Conservation (phyloP, 805 yeast species). For the Metschnikowia gruessii region DNA sequence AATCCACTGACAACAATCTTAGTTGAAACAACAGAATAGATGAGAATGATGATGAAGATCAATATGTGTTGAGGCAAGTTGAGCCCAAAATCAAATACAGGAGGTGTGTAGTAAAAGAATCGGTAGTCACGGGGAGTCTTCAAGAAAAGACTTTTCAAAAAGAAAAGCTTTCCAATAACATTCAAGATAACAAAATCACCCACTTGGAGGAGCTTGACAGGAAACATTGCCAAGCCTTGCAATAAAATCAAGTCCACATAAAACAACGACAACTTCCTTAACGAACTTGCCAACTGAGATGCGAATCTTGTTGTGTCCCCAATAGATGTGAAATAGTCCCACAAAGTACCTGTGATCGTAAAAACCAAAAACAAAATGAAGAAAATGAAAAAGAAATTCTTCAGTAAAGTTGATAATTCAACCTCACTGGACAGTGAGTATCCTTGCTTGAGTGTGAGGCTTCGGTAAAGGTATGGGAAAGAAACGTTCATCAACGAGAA, state of each 20-base stretch:
- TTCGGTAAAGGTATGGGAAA: slow-evolving; percentile 55
- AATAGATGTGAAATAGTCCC: slow-evolving; percentile 56
- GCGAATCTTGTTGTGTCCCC: slow-evolving; percentile 61
- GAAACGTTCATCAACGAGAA: slow-evolving; percentile 52
- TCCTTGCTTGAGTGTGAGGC: slow-evolving; percentile 50
- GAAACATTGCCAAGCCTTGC: slow-evolving; percentile 68
- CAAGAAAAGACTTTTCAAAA: slow-evolving; percentile 38
- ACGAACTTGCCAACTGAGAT: slow-evolving; percentile 50
- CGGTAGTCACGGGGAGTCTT: slow-evolving; percentile 53
- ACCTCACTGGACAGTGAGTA: slow-evolving; percentile 55
- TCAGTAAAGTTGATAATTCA: slow-evolving; percentile 53
- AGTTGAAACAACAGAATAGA: slow-evolving; percentile 60
- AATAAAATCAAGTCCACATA: slow-evolving; percentile 61
- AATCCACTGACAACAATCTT: slow-evolving; percentile 58
- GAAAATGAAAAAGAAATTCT: slow-evolving; percentile 58
- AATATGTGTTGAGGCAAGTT: slow-evolving; percentile 60
- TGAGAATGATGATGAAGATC: slow-evolving; percentile 55
- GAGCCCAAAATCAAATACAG: slow-evolving; percentile 58
- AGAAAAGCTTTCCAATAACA: slow-evolving; percentile 35
- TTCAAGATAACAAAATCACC: slow-evolving; percentile 51
- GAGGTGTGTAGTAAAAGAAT: slow-evolving; percentile 52
- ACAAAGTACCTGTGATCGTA: slow-evolving; percentile 58
- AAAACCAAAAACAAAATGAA: slow-evolving; percentile 61
- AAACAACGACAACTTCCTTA: slow-evolving; percentile 50
- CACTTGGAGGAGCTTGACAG: slow-evolving; percentile 52